A percentile compares a stretch with the other conserved stretches of the same genome.
phyloP scores from a whole-genome alignment of 2,329 filamentous ascomycete genomes.

The Aschersonia sp. region DNA sequence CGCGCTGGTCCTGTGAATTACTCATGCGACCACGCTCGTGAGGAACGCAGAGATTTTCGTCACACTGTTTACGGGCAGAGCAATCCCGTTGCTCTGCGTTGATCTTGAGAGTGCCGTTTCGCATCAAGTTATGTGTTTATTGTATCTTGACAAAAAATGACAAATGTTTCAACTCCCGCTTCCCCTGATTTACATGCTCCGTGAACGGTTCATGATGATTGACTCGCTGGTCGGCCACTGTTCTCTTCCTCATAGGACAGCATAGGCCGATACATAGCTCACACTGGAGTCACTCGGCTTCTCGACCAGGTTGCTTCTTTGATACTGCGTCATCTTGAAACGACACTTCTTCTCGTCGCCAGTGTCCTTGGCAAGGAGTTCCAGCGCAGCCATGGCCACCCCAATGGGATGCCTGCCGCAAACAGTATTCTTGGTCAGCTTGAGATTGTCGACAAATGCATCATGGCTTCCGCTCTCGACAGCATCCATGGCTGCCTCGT shows the following conservation, averaged over 20 bases:
- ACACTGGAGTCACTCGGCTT: conserved; percentile 66
- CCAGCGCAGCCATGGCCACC: conserved; percentile 77
- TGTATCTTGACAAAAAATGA: too few species aligned
- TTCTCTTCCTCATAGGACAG: conserved; percentile 39
- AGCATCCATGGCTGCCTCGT: conserved; percentile 70
- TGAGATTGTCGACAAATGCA: conserved; percentile 54
- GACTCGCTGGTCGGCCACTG: background rate
- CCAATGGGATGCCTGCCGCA: conserved; percentile 94
- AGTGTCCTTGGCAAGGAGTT: conserved; percentile 36
- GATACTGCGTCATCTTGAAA: conserved; percentile 76
- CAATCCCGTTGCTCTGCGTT: too few species aligned
- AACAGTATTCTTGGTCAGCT: conserved; percentile 73
- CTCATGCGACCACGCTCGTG: too few species aligned
- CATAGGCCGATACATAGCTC: conserved; percentile 89
- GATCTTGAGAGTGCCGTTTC: too few species aligned
- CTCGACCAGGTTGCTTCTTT: conserved; percentile 66
- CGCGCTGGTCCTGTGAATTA: too few species aligned
- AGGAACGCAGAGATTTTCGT: too few species aligned
- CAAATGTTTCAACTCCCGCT: too few species aligned
- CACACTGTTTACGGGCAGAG: too few species aligned
- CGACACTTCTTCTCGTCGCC: conserved; percentile 27
- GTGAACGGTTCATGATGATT: background rate
- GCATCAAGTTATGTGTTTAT: too few species aligned
- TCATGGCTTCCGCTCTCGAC: conserved; percentile 64
- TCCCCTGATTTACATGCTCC: too few species aligned